Conservation (phyloP, 768 basidiomycete species). For the Naganishia friedmannii region DNA sequence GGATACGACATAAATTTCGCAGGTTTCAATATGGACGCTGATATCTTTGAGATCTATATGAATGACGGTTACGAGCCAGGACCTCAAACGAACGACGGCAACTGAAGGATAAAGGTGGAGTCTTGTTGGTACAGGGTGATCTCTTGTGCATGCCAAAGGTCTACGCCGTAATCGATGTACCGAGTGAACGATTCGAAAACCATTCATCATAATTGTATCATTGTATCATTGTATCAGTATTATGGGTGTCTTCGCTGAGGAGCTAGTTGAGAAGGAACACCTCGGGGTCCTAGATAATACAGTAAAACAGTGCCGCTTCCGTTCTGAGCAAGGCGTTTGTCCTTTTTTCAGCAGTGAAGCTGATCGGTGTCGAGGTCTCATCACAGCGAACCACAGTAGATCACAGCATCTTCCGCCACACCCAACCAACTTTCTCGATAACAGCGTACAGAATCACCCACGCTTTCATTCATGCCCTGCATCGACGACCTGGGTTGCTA, state of each 20-base stretch:
- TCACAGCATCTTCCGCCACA: no score
- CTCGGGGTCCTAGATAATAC: no score
- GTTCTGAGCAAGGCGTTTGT: no score
- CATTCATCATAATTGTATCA: constrained; percentile 16
- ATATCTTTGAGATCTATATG: constrained; percentile 23
- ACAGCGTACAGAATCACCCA: no score
- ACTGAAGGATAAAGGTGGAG: neutral
- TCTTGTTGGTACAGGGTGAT: neutral
- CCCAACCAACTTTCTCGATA: no score
- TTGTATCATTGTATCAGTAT: neutral
- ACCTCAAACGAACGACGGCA: constrained; percentile 1
- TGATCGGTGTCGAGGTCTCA: no score
- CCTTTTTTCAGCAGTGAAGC: no score
- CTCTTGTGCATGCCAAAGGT: neutral
- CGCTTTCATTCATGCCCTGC: no score
- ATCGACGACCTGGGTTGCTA: no score
- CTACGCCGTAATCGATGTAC: neutral
- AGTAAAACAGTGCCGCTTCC: no score
- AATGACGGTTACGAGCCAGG: constrained; percentile 16
- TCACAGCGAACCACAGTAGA: no score
- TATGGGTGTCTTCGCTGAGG: neutral
- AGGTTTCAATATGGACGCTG: constrained; percentile 14
- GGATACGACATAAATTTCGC: constrained; percentile 23
- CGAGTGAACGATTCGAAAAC: neutral
- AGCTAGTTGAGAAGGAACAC: neutral